Evolutionary conservation across 2,329 filamentous ascomycete species (phyloP).

Genomic region (Rutstroemia sp.): DNA sequence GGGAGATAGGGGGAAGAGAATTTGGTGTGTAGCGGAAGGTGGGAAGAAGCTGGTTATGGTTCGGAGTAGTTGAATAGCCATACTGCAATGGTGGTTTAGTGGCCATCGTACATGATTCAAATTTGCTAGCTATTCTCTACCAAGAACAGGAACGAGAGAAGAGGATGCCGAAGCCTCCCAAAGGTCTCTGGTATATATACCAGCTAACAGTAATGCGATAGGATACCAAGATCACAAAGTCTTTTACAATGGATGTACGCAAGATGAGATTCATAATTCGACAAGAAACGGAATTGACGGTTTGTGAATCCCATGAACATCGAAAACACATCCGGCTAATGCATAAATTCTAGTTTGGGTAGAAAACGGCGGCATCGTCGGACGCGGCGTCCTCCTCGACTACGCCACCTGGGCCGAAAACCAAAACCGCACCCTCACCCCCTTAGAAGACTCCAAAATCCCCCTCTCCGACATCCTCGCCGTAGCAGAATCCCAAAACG

Average conservation of each 20-base stretch:
- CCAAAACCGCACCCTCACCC: constrained; percentile 47
- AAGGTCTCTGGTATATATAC: background rate
- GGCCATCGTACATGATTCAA: too few relatives aligned
- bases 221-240: constrained; percentile 29
- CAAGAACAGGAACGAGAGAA: too few relatives aligned
- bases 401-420: constrained; percentile 46
- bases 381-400: constrained; percentile 45
- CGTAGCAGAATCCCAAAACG: constrained; percentile 30
- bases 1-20: background rate
- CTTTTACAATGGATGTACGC: constrained; percentile 30
- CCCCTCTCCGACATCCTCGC: constrained; percentile 27
- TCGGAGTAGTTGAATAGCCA: too few relatives aligned
- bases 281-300: constrained; percentile 23
- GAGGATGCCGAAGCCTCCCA: too few relatives aligned
- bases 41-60: too few relatives aligned
- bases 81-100: too few relatives aligned
- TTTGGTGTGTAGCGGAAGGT: background rate
- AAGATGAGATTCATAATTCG: constrained; percentile 19
- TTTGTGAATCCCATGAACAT: constrained; percentile 6
- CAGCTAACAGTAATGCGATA: background rate
- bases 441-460: constrained; percentile 36
- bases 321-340: background rate
- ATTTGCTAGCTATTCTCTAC: background rate
- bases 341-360: constrained; percentile 27
- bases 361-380: constrained; percentile 40